These are phyloP conservation scores for Oenanthe sinensis DNA, from an alignment of 129 eudicot genomes.

Conservation along the genomic window DNA sequence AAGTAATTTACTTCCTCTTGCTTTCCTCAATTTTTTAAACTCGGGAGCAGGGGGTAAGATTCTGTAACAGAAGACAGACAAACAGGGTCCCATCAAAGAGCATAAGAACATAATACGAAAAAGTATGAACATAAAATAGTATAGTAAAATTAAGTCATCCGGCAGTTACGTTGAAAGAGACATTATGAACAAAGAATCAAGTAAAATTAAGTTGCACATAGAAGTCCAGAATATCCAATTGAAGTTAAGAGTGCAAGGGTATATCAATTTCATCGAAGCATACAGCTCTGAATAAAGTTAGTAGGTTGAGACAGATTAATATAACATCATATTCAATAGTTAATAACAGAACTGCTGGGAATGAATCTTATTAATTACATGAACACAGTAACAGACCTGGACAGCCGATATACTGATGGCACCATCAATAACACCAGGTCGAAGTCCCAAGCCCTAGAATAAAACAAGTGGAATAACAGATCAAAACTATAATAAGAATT, in stretches of 20 bases:
- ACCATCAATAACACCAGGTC: slow-evolving; percentile 91
- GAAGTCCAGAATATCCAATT: not conserved
- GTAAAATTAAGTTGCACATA: not conserved
- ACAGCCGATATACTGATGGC: slow-evolving; percentile 98
- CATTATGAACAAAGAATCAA: too few species aligned
- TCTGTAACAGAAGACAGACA: not conserved
- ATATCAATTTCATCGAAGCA: not conserved
- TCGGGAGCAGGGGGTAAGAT: too few species aligned
- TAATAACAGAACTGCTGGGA: not conserved
- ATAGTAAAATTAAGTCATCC: not conserved
- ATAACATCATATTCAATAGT: not conserved
- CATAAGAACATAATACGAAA: not conserved
- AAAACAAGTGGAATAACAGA: slow-evolving; percentile 5
- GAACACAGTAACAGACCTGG: slow-evolving; percentile 46
- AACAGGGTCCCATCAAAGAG: not conserved
- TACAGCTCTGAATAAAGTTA: not conserved
- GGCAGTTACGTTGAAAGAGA: not conserved
- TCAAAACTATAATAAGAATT: not conserved
- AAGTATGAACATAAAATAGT: not conserved
- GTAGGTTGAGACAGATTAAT: not conserved
- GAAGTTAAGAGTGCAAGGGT: not conserved
- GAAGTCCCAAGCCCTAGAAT: slow-evolving; percentile 73
- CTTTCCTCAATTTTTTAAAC: too few species aligned
- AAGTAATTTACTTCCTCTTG: too few species aligned
- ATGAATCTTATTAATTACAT: not conserved